phyloP scores from a whole-genome alignment of 2,329 filamentous ascomycete genomes.

The Chaetomium sp. region DNA sequence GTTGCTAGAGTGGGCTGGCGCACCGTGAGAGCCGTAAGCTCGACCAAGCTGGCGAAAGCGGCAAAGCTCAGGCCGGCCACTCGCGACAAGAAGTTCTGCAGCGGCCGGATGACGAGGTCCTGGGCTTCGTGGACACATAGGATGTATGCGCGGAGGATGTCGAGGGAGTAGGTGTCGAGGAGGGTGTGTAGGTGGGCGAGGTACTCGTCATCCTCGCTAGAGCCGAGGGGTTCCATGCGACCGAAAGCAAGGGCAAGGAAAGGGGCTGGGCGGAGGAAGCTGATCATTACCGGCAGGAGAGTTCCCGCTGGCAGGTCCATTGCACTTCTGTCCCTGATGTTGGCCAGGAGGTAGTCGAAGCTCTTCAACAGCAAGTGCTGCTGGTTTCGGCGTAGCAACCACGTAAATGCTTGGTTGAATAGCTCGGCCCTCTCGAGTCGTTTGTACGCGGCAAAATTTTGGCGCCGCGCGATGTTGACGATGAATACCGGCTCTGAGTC shows the following conservation, averaged over 20 bases:
- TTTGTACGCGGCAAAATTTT: conserved; percentile 1
- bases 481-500: neutral
- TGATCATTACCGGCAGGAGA: conserved; percentile 20
- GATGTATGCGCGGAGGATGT: conserved; percentile 17
- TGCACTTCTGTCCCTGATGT: neutral
- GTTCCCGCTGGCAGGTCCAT: neutral
- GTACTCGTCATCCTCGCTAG: neutral
- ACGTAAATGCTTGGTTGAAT: conserved; percentile 18
- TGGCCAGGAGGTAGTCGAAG: conserved; percentile 8
- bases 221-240: conserved; percentile 13
- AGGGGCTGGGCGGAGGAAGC: conserved; percentile 13
- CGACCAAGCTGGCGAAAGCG: conserved; percentile 27
- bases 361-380: conserved; percentile 6
- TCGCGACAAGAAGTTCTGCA: conserved; percentile 25
- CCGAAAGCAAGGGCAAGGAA: conserved; percentile 20
- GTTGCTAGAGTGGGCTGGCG: conserved; percentile 25
- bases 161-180: neutral
- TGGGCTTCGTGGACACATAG: conserved; percentile 23
- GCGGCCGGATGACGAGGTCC: conserved; percentile 26
- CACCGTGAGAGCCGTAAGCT: conserved; percentile 29
- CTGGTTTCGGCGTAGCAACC: conserved; percentile 12
- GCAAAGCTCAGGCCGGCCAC: conserved; percentile 21
- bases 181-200: conserved; percentile 16
- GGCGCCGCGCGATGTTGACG: neutral
- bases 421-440: conserved; percentile 5